Evolutionary conservation across 495 filamentous ascomycete species (phyloP), one percentile per base, ranked within the genome.

Genomic region (Penicillium angulare): DNA sequence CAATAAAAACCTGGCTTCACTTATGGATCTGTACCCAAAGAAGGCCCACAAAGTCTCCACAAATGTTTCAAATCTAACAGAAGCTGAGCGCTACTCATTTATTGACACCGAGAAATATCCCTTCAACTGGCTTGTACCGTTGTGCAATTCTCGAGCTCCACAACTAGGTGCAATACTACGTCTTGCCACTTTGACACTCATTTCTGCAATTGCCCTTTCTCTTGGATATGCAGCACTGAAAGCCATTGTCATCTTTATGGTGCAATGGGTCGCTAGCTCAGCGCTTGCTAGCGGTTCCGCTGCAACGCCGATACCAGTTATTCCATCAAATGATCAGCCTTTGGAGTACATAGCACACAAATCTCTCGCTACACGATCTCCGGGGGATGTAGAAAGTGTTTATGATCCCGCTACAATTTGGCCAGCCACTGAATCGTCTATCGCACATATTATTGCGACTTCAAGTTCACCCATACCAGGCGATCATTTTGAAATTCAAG

Each of bases 1-100:
- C 61, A 90, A 90, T 60, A 73, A 85, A 47, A 88, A 89, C 56
- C 63, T 91, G 41, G 85, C 86, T 43, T 86, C 80, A 33, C 67
- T 91, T 42, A 84, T 83, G 21, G 78, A 75, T 7, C 57, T 81
- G 31, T 66, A 71, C 43, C 64, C 69, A 7, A 64, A 58, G 43
- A 67, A 71, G 34, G 21, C 47, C 12, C 51, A 57, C 17, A 74
- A 64, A 18, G 57, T 56, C 21, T 50, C 52, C 13, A 26, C 57
- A 6, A 57, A 65, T 21, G 44, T 36, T 17, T 36, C 40, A 2
- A 56, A 57, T 0, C 26, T 45, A 10, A 13, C 38, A 17, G 43
- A 57, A 32, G 36, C 26, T 7, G n/a, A n/a, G n/a, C n/a, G n/a
- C n/a, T 51, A 66, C 21, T 35, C 56, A 1, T 52, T 55, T 26